Evolutionary conservation across 805 yeast genomes (phyloP).

Genomic region (Saccharomycopsis olivae): DNA sequence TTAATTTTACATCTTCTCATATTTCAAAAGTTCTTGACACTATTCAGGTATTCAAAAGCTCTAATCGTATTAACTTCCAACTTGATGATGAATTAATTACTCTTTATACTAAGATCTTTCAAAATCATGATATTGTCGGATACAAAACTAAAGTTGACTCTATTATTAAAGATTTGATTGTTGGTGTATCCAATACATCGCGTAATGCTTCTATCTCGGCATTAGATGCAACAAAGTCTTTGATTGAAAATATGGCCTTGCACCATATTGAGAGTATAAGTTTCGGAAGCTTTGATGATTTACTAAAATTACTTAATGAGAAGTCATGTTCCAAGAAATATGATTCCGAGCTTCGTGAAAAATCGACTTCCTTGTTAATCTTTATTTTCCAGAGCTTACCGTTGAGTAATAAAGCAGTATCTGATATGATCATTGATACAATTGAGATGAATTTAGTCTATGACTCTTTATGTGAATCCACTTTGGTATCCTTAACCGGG

Average conservation of each 20-base stretch:
- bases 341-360: slow-evolving; percentile 17
- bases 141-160: slow-evolving; percentile 1
- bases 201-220: slow-evolving; percentile 4
- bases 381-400: background rate
- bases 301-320: slow-evolving; percentile 6
- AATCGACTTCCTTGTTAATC: slow-evolving; percentile 4
- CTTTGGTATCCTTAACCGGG: background rate
- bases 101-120: slow-evolving; percentile 7
- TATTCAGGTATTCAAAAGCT: slow-evolving; percentile 1
- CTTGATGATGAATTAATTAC: slow-evolving; percentile 12
- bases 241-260: slow-evolving; percentile 5
- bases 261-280: slow-evolving; percentile 2
- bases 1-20: slow-evolving; percentile 7
- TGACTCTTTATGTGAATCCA: slow-evolving; percentile 11
- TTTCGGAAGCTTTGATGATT: background rate
- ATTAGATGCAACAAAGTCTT: slow-evolving; percentile 1
- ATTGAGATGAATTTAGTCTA: slow-evolving; percentile 4
- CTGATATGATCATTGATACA: slow-evolving; percentile 1
- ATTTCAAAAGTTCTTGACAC: slow-evolving; percentile 3
- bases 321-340: slow-evolving; percentile 5
- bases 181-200: slow-evolving; percentile 5
- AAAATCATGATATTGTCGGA: slow-evolving; percentile 12
- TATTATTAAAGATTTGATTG: slow-evolving; percentile 5
- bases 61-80: slow-evolving; percentile 2
- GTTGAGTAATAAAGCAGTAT: background rate